These are phyloP conservation scores for Cryptosporidium meleagridis DNA, from an alignment of 169 alveolate species.

Conservation along the genomic window DNA sequence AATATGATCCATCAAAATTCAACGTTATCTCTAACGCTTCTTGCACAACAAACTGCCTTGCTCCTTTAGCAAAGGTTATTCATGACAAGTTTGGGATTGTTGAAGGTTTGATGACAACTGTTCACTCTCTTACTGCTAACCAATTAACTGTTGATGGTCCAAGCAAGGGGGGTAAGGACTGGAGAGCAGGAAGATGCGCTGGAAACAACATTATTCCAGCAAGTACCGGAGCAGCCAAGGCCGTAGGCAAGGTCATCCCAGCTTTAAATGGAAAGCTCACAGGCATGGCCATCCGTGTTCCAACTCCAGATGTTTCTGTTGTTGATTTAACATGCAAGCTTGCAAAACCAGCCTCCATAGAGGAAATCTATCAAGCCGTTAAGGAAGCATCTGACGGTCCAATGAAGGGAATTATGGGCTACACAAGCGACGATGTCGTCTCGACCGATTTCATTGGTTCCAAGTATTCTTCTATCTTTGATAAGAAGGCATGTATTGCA, in stretches of 20 bases:
- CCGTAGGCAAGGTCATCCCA: constrained; percentile 99
- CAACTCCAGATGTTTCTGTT: constrained; percentile 98
- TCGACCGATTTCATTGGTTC: constrained; percentile 96
- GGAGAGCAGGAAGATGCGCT: constrained; percentile 99
- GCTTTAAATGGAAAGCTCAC: constrained; percentile 98
- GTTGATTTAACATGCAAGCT: constrained; percentile 98
- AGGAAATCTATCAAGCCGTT: constrained; percentile 92
- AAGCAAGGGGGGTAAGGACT: constrained; percentile 99
- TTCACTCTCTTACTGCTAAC: constrained; percentile 98
- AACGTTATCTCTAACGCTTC: constrained; percentile 98
- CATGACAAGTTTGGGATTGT: constrained; percentile 97
- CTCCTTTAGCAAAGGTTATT: constrained; percentile 98
- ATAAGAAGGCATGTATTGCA: constrained; percentile 96
- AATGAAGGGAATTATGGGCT: constrained; percentile 95
- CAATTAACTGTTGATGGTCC: constrained; percentile 99
- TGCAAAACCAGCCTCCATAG: constrained; percentile 95
- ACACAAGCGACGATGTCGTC: constrained; percentile 97
- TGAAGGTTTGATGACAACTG: constrained; percentile 99
- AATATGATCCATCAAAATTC: constrained; percentile 87
- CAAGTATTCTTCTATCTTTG: constrained; percentile 95
- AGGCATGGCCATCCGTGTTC: constrained; percentile 99
- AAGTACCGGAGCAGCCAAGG: constrained; percentile 99
- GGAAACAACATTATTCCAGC: constrained; percentile 98
- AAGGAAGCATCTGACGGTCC: constrained; percentile 95
- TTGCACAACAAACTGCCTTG: constrained; percentile 99